Evolutionary conservation across 2,329 filamentous ascomycete genomes (phyloP), one percentile per base, ranked within the genome.

Genomic region (Microdochium nivale): DNA sequence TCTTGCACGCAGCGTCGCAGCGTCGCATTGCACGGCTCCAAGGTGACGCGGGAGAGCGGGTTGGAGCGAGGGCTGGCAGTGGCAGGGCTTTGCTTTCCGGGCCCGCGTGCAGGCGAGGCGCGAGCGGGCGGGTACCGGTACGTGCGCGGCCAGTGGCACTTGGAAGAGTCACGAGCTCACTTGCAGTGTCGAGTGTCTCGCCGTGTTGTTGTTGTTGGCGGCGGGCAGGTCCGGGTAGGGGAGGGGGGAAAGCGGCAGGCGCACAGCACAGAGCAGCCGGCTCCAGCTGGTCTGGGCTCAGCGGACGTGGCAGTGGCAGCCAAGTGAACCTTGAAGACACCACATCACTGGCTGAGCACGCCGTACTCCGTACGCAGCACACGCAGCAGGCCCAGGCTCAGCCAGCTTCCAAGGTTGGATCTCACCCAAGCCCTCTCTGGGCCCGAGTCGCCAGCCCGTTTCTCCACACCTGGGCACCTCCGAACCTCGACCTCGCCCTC

Each of bases 401-500:
- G n/a, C 27, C 5, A 11, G 27, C 27, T 5, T 30, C 27, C 35
- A 19, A 16, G 35, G 7, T 16, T 8, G 35, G 14, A 7, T 40
- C 35, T 40, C 35, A 8, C 35, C 32, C 16, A 9, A 11, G 40
- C 19, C 40, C 40, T 44, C 40, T 44, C 40, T 44, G 4, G 7
- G 16, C 40, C 35, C 27, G 27, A 5, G 5, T 30, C 27, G 27
- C 27, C n/a, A n/a, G n/a, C n/a, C 27, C 27, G 27, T 30, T 44
- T 44, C 40, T 44, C 40, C 40, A 44, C 40, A 44, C 40, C 40
- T 44, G n/a, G n/a, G n/a, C n/a, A n/a, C n/a, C n/a, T n/a, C n/a
- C n/a, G n/a, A n/a, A n/a, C n/a, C n/a, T n/a, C n/a, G n/a, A n/a
- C n/a, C n/a, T n/a, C n/a, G n/a, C n/a, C n/a, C n/a, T 13, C 19